These are phyloP conservation scores for Coffea eugenioides DNA, from an alignment of 257 asterid genomes.

Conservation along the genomic window DNA sequence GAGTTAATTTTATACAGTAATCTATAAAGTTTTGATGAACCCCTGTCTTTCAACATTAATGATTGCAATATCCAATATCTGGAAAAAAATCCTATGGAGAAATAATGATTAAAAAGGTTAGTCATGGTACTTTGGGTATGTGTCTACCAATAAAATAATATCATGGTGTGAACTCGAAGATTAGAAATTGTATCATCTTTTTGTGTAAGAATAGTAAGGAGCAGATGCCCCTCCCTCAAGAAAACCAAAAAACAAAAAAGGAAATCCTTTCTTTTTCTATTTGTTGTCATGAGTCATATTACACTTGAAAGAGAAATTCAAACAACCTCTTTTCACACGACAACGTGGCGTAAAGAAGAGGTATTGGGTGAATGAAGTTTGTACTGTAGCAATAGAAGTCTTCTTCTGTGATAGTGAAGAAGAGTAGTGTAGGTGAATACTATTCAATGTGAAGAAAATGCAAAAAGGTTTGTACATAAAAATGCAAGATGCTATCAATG, in stretches of 20 bases:
- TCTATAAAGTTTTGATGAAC: not conserved
- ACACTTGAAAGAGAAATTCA: not conserved
- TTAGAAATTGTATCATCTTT: not conserved
- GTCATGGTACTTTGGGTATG: not conserved
- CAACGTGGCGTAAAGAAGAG: not conserved
- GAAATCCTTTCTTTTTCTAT: not conserved
- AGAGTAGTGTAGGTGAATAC: not conserved
- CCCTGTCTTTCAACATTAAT: not conserved
- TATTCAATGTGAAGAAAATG: not conserved
- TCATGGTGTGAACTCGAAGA: not conserved
- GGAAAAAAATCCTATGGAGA: not conserved
- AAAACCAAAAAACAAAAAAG: too few relatives aligned
- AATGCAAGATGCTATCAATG: conserved; percentile 2
- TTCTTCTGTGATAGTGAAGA: too few relatives aligned
- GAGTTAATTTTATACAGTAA: not conserved
- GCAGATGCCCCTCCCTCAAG: not conserved
- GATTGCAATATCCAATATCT: not conserved
- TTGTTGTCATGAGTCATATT: not conserved
- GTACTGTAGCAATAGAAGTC: not conserved
- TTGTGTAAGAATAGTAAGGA: not conserved
- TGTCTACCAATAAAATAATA: not conserved
- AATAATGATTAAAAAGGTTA: not conserved
- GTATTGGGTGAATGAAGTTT: not conserved
- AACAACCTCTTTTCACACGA: not conserved
- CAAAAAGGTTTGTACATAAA: too few relatives aligned